phyloP scores from a whole-genome alignment of 768 basidiomycete species.

The Chalciporus piperatus region DNA sequence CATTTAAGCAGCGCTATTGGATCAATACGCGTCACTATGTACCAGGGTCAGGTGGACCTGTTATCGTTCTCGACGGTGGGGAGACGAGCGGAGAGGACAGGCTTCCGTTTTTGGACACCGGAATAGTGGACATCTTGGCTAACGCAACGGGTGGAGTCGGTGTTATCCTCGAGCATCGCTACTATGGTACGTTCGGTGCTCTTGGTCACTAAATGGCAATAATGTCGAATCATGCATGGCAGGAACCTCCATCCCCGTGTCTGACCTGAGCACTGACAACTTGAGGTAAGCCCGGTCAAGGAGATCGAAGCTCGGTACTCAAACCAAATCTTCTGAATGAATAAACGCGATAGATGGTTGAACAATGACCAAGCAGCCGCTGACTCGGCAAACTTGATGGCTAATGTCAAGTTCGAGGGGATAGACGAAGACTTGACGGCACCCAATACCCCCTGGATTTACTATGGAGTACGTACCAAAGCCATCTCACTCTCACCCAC shows the following conservation, averaged over 20 bases:
- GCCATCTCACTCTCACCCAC: not conserved
- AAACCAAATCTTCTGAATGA: conserved; percentile 1
- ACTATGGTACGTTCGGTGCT: conserved; percentile 58
- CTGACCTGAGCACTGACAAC: conserved; percentile 77
- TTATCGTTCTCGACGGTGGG: conserved; percentile 89
- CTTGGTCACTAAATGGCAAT: not conserved
- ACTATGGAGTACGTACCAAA: conserved; percentile 71
- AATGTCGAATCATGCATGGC: not conserved
- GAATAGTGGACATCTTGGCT: conserved; percentile 84
- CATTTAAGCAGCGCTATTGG: conserved; percentile 92
- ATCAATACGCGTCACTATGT: conserved; percentile 79
- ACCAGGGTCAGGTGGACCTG: conserved; percentile 68
- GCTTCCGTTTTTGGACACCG: conserved; percentile 55
- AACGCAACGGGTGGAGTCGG: conserved; percentile 85
- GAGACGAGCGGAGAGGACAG: conserved; percentile 83
- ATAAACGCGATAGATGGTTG: conserved; percentile 58
- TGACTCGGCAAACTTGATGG: conserved; percentile 92
- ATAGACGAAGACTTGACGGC: conserved; percentile 71
- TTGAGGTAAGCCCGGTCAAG: conserved; percentile 49
- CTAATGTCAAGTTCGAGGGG: conserved; percentile 68
- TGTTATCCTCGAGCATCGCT: conserved; percentile 90
- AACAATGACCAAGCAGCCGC: conserved; percentile 87
- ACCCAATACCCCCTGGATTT: conserved; percentile 80
- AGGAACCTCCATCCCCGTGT: conserved; percentile 76
- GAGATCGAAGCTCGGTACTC: not conserved